Base-by-base conservation (phyloP, 202 grass and related monocot genomes). In the Bolboschoenoplectus hybrid region DNA sequence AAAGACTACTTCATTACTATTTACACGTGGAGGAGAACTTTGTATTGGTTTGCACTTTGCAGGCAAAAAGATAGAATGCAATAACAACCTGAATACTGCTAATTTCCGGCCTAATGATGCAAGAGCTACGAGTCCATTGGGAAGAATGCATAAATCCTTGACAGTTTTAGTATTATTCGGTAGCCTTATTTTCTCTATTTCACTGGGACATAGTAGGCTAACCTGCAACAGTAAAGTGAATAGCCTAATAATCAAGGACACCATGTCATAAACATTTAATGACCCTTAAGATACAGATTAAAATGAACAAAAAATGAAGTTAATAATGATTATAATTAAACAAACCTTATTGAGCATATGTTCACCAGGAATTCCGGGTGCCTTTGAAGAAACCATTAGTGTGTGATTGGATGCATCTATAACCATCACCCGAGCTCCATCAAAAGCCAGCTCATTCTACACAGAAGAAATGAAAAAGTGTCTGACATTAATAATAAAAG, bases 271-370 rank as follows among this genome's bases (percentile, higher is more conserved):
- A 84, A 44, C 50, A 82, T 2, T 40, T 63, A 77, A 6, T 83
- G 17, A 0, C 32, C 55, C 74, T 8, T 82, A 60, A 17, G 66
- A 71, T 20, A 20, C 9, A 39, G 11, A 68, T 74, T 43, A 85
- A 32, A 89, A 89, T 69, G 3, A 55, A 82, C 80, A 69, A 67
- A 35, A 49, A 51, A 50, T 67, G 74, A 66, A 85, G 73, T 17
- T 34, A 82, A 43, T 91, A 69, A 36, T 69, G 46, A 65, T 66
- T 34, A 82, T 16, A 44, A 16, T 47, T 81, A 11, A 68, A 70
- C 34, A 39, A 71, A 98, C 97, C 93, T 96, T 98, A 86, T 88
- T 94, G 82, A 98, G 85, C 57, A 96, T 74, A 92, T 96, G 91
- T 69, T 98, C 93, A 88, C 78, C 46, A 84, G 90, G 67, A 76